Evolutionary conservation across 179 eudicot genomes (phyloP), one percentile per base, ranked within the genome.

Genomic region (Beta lomatogona): DNA sequence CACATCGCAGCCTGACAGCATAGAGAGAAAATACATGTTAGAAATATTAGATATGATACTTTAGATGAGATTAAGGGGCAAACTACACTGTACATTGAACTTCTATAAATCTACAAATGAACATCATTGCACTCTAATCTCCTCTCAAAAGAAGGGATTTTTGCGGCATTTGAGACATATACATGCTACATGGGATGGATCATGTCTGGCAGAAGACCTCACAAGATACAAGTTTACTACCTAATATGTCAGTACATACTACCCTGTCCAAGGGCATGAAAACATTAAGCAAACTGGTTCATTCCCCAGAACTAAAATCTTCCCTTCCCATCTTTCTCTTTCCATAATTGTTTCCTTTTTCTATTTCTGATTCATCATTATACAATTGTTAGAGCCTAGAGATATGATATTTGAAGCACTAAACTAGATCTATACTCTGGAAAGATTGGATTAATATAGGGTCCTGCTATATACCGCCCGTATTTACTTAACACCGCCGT

Each of bases 1-100:
- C 65, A 96, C 86, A 83, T 96, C 98, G 80, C 98, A 96, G 59
- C 97, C 99, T 96, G 85, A 79, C 75, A 36, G 75, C n/a, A 41
- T 53, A 68, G 45, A 71, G 44, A 28, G 16, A 0, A 73, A 73
- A 52, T 9, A 59, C 79, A 3, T 41, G 41, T 28, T 46, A 16
- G 25, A 67, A 46, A 13, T 45, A 72, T 48, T n/a, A 77, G 10
- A 36, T 58, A 76, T 36, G 21, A 66, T 9, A 54, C 2, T 54
- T 75, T 13, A 12, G 53, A 68, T 28, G 59, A 50, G 10, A 5
- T 44, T 3, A 52, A 25, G 9, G 44, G 41, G 44, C 60, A 36
- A 54, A 77, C 59, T 5, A 61, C 55, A 59, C 58, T 66, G 75
- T 5, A 44, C 58, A 64, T 8, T 44, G 69, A 52, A 54, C 8